Evolutionary conservation across 805 yeast genomes (phyloP), one percentile per base, ranked within the genome.

Genomic region (Kuraishia piskuri): DNA sequence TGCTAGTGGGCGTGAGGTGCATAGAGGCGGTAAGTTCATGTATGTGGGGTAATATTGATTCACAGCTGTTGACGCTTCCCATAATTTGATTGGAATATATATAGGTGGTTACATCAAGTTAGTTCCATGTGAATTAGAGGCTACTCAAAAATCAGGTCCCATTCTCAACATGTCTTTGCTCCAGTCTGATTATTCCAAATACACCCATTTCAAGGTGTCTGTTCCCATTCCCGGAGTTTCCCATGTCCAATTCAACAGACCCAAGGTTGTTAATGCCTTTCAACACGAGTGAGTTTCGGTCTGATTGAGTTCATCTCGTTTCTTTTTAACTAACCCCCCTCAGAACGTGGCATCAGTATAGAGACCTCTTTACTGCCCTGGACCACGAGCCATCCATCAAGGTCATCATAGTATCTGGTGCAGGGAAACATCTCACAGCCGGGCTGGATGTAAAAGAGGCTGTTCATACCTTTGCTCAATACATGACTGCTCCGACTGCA

Each of bases 241-340:
- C 23, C 84, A 81, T 53, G 76, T 87, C 21, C 77, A 80, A 62
- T 69, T 84, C 66, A 81, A 84, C 66, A 78, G 87, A 54, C 86
- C 89, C 3, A 69, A 73, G 58, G 66, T 70, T 1, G 70, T 80
- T 55, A 87, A 87, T 61, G 83, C 90, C 0, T 80, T 81, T 63
- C 69, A 76, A 52, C 74, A 73, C 54, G 67, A 60, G 52, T 62
- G 53, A 31, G 58, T 55, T 14, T 21, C 8, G 3, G 10, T 12
- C 3, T 20, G 20, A 6, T 17, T 24, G 17, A 17, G 23, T 22
- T n/a, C 19, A 23, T 23, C 44, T 2, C 48, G 12, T 14, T n/a
- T 14, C 20, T n/a, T 46, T 17, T 22, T 19, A 51, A 9, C 40
- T 31, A 31, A 31, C 40, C 9, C 47, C 2, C 8, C 22, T 5